These are phyloP conservation scores for Trichosporon coremiiforme DNA, from an alignment of 1,284 basidiomycete species.

Conservation along the genomic window DNA sequence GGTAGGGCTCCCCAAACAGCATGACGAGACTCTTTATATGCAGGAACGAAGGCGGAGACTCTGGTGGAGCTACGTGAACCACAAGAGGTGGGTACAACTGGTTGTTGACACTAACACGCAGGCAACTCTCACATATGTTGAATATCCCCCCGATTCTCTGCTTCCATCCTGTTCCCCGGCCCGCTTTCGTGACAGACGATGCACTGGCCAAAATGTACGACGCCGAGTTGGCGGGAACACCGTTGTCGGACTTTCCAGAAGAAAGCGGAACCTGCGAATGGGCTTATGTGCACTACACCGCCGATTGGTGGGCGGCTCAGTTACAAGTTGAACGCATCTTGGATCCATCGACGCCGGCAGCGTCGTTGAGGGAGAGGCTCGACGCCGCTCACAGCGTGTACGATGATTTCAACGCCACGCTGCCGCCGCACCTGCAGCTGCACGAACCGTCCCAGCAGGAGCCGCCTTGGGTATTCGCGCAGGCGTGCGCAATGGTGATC, in stretches of 20 bases:
- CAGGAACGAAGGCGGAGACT: constrained; percentile 1
- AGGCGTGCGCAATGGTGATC: constrained; percentile 18
- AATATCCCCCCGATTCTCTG: background rate
- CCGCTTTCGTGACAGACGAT: background rate
- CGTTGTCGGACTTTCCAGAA: background rate
- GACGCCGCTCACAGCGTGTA: background rate
- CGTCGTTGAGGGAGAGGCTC: constrained; percentile 4
- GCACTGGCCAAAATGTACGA: background rate
- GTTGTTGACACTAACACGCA: background rate
- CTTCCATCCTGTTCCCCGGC: background rate
- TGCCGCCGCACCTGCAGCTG: constrained; percentile 4
- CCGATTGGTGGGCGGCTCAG: background rate
- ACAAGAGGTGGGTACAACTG: background rate
- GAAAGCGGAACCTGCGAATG: constrained; percentile 5
- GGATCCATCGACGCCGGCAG: background rate
- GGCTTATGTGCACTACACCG: background rate
- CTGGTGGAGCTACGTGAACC: constrained; percentile 2
- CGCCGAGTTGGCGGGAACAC: background rate
- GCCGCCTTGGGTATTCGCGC: constrained; percentile 17
- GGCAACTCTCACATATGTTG: background rate
- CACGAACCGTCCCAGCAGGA: background rate
- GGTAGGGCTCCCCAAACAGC: background rate
- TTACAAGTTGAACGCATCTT: background rate
- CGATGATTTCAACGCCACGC: background rate
- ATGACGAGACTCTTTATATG: constrained; percentile 1